phyloP scores from a whole-genome alignment of 169 alveolate genomes.

The Amoebophrya sp. region DNA sequence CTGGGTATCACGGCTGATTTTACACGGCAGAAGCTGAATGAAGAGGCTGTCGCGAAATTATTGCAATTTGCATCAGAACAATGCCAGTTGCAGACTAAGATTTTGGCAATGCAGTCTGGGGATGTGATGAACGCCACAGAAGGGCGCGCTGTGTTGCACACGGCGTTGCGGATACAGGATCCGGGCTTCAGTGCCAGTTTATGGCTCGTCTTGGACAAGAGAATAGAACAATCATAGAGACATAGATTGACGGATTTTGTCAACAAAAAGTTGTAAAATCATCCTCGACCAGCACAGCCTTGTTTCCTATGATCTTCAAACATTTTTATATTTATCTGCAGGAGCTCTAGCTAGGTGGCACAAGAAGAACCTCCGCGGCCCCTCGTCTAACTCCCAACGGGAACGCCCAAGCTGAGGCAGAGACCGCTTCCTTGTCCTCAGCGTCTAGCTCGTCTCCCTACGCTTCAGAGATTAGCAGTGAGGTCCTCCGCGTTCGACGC shows the following conservation, averaged over 20 bases:
- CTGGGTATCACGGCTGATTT: not conserved
- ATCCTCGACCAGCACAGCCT: not conserved
- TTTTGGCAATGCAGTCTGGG: slow-evolving; percentile 58
- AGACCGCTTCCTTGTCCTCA: too few species aligned
- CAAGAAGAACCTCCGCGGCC: slow-evolving; percentile 50
- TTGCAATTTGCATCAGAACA: not conserved
- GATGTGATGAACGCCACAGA: slow-evolving; percentile 88
- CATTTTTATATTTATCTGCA: not conserved
- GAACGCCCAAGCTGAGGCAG: too few species aligned
- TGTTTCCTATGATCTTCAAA: not conserved
- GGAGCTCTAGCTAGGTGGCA: slow-evolving; percentile 53
- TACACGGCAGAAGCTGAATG: not conserved
- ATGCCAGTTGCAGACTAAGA: slow-evolving; percentile 35
- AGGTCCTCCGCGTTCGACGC: not conserved
- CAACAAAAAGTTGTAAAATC: not conserved
- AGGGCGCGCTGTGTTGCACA: slow-evolving; percentile 90
- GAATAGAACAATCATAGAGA: slow-evolving; percentile 40
- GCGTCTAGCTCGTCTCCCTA: slow-evolving; percentile 30
- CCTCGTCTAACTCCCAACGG: too few species aligned
- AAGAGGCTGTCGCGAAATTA: not conserved
- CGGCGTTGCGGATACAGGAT: slow-evolving; percentile 88
- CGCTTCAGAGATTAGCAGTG: slow-evolving; percentile 35
- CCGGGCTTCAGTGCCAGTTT: too few species aligned
- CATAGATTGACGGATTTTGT: slow-evolving; percentile 55
- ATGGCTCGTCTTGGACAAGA: too few species aligned